Evolutionary conservation across 2,329 filamentous ascomycete genomes (phyloP).

Genomic region (Colletotrichum chrysophilum): DNA sequence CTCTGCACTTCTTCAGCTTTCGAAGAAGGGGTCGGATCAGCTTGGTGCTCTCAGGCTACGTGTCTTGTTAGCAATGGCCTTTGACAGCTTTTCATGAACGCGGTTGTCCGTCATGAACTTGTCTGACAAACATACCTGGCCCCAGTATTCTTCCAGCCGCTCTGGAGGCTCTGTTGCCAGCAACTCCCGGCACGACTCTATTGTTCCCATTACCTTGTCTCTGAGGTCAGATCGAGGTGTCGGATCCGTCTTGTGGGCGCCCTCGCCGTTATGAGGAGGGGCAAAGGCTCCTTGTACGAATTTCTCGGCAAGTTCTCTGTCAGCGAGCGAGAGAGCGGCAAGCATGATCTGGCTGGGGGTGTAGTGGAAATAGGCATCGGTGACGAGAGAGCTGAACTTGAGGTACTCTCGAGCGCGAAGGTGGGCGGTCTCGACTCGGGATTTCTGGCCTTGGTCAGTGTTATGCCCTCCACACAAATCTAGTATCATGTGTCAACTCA

Average conservation of each 20-base stretch:
- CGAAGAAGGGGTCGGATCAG: conserved; percentile 64
- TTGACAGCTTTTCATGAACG: neutral
- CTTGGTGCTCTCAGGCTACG: conserved; percentile 49
- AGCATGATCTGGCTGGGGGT: conserved; percentile 95
- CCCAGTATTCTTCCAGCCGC: conserved; percentile 59
- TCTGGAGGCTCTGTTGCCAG: conserved; percentile 63
- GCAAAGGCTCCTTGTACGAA: conserved; percentile 46
- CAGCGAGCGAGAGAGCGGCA: conserved; percentile 77
- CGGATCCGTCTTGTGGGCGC: conserved; percentile 26
- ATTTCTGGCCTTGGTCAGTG: conserved; percentile 30
- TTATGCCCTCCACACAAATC: neutral
- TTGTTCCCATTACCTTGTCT: conserved; percentile 54
- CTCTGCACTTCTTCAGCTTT: conserved; percentile 76
- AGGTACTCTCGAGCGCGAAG: conserved; percentile 74
- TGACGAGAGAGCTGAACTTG: conserved; percentile 81
- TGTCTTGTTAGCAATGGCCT: conserved; percentile 30
- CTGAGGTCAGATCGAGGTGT: conserved; percentile 31
- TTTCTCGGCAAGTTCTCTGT: conserved; percentile 64
- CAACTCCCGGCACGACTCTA: conserved; percentile 59
- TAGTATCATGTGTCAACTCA: conserved; percentile 29
- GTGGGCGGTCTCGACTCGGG: conserved; percentile 67
- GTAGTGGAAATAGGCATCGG: conserved; percentile 97
- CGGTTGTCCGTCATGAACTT: neutral
- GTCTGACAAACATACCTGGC: conserved; percentile 40
- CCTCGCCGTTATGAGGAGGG: conserved; percentile 3